Evolutionary conservation across 116 monocot genomes (phyloP), one percentile per base, ranked within the genome.

Genomic region (Posidonia oceanica): DNA sequence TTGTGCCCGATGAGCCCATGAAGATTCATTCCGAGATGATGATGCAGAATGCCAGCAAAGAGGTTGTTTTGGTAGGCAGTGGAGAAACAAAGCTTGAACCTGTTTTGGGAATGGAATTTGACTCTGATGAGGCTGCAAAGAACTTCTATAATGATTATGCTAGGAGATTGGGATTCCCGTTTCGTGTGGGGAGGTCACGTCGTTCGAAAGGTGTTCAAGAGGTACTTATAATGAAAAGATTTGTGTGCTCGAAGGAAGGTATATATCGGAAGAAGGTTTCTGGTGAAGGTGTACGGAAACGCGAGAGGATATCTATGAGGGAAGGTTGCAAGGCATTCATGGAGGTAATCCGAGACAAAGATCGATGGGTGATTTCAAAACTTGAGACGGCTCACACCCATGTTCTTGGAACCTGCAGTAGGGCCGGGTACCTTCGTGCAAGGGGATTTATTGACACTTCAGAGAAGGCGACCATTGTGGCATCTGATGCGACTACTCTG

Each of bases 291-390:
- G 80, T 81, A 2, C 87, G 82, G 71, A 97, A 92, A 77, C 87
- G 97, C 5, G 93, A 97, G 65, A 69, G 93, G 48, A 87, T 89
- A 13, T 97, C 97, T 1, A 92, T 92, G 87, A 80, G 97, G 42
- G 93, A 97, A 78, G 97, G 92, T 74, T 97, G 97, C 79, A 86
- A 85, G 59, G 97, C 97, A 5, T 89, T 97, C 86, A 92, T 97
- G 97, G 97, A 97, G 79, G 97, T 97, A 4, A 87, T 92, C 58
- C 72, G 96, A 40, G 91, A 91, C 48, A 71, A 82, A 42, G 77
- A 85, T 52, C 40, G 80, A 4, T 96, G 96, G 96, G 83, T 96
- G 3, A 81, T 96, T n/a, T 85, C 96, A 14, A 96, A 96, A 80
- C 91, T 96, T 59, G 91, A 96, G 72, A 96, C 82, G 67, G 70